Percentiles rank a stretch among this genome's conserved stretches.
Conservation (phyloP, 2,329 filamentous ascomycete species). For the Aureobasidium sp. region DNA sequence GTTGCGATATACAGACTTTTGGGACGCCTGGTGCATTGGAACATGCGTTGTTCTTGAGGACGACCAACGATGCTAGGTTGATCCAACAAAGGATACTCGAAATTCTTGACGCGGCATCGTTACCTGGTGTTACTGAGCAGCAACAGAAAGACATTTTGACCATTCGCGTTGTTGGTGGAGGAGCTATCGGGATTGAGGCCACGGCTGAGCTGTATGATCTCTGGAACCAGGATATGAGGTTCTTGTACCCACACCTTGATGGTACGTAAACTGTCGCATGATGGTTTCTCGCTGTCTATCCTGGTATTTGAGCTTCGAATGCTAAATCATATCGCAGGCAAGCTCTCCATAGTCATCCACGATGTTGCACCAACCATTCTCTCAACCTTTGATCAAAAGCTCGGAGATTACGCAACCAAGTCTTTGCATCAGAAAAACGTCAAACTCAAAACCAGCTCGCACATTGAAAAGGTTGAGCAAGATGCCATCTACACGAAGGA, state of each 20-base stretch:
- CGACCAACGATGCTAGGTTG: conserved; percentile 30
- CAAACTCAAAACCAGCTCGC: conserved; percentile 33
- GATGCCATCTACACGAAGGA: conserved; percentile 33
- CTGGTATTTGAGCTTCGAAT: no score
- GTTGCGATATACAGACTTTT: conserved; percentile 37
- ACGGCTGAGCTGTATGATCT: conserved; percentile 41
- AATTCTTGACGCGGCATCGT: conserved; percentile 33
- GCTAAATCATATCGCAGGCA: no score
- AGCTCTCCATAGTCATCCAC: conserved; percentile 38
- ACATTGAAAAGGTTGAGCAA: conserved; percentile 32
- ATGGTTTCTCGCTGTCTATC: no score
- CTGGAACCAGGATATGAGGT: conserved; percentile 32
- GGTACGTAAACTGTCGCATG: no score
- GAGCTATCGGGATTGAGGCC: conserved; percentile 38
- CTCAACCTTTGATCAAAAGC: conserved; percentile 35
- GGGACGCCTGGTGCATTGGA: conserved; percentile 35
- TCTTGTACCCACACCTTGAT: conserved; percentile 36
- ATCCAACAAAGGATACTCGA: conserved; percentile 33
- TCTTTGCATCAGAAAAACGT: conserved; percentile 33
- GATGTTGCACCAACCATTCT: conserved; percentile 39
- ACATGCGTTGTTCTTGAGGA: conserved; percentile 35
- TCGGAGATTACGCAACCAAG: conserved; percentile 37
- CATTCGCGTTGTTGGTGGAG: conserved; percentile 37
- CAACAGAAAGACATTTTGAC: conserved; percentile 31
- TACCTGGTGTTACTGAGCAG: conserved; percentile 26